phyloP scores from a whole-genome alignment of 192 early-diverging fungal genomes.

The Pilaira anomala region DNA sequence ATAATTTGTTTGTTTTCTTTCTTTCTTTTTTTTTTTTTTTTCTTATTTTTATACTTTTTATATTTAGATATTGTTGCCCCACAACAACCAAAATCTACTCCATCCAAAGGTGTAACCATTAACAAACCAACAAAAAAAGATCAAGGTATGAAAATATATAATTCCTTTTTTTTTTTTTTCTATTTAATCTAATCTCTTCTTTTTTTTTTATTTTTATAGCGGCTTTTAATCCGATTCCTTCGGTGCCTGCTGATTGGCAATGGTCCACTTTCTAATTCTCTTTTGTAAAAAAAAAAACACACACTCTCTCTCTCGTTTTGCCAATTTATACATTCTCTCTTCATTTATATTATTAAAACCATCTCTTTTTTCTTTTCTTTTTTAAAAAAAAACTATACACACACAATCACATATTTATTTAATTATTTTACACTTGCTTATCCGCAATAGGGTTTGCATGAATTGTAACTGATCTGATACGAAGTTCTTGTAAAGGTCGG shows the following conservation, averaged over 20 bases:
- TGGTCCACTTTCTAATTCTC: constrained; percentile 14
- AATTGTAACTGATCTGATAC: constrained; percentile 74
- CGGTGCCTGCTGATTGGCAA: constrained; percentile 18
- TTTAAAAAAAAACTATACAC: neutral
- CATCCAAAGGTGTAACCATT: constrained; percentile 10
- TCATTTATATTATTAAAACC: neutral
- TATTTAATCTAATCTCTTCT: neutral
- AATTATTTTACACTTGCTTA: constrained; percentile 7
- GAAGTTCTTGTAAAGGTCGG: constrained; percentile 74
- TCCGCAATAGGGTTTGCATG: constrained; percentile 96
- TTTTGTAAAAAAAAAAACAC: neutral
- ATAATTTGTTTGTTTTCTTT: neutral
- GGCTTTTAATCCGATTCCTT: constrained; percentile 12
- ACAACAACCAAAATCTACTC: too few relatives aligned
- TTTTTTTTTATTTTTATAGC: neutral
- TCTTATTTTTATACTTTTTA: too few relatives aligned
- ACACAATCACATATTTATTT: neutral
- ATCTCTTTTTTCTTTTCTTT: neutral
- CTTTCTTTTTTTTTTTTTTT: neutral
- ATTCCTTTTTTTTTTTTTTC: neutral
- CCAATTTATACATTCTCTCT: too few relatives aligned
- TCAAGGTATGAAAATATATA: neutral
- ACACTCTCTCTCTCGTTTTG: neutral
- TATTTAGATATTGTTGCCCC: too few relatives aligned
- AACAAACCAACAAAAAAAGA: constrained; percentile 12